Conservation (phyloP, 176 grass and related monocot genomes). For the Tillandsia leiboldiana region DNA sequence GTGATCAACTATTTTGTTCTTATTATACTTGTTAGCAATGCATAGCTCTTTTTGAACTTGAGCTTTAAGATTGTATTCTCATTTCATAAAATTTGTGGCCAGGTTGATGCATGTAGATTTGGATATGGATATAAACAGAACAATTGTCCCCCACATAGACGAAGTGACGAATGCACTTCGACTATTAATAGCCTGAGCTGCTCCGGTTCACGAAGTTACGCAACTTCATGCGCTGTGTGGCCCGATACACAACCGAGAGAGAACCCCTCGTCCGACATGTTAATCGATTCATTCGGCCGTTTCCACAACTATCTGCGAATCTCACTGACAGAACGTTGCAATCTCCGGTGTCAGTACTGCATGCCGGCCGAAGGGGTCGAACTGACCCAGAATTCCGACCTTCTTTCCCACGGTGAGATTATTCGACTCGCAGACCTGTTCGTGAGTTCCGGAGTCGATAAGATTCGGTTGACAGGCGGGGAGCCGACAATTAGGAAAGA, state of each 20-base stretch:
- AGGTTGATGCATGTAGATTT: constrained; percentile 7
- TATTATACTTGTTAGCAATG: too few species aligned
- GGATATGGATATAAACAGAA: constrained; percentile 2
- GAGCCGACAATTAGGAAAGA: constrained; percentile 88
- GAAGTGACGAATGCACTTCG: neutral
- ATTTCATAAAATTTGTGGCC: neutral
- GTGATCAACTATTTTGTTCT: neutral
- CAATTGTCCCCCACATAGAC: neutral
- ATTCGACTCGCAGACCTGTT: constrained; percentile 62
- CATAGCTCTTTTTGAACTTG: too few species aligned
- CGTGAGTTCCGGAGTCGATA: constrained; percentile 69
- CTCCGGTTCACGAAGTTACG: constrained; percentile 26
- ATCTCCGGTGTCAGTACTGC: constrained; percentile 81
- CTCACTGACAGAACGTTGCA: constrained; percentile 77
- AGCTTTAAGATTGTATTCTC: too few species aligned
- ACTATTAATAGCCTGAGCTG: constrained; percentile 3
- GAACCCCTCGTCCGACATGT: constrained; percentile 33
- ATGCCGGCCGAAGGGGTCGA: constrained; percentile 85
- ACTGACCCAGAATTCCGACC: constrained; percentile 53
- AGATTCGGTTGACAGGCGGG: constrained; percentile 81
- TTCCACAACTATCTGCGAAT: constrained; percentile 82
- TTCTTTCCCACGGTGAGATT: constrained; percentile 61
- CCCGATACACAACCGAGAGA: constrained; percentile 21
- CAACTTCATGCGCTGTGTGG: constrained; percentile 28
- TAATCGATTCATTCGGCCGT: constrained; percentile 80